A percentile compares a stretch with the other conserved stretches of the same genome.
phyloP scores from a whole-genome alignment of 768 basidiomycete genomes.

The Pleurotus djamor region DNA sequence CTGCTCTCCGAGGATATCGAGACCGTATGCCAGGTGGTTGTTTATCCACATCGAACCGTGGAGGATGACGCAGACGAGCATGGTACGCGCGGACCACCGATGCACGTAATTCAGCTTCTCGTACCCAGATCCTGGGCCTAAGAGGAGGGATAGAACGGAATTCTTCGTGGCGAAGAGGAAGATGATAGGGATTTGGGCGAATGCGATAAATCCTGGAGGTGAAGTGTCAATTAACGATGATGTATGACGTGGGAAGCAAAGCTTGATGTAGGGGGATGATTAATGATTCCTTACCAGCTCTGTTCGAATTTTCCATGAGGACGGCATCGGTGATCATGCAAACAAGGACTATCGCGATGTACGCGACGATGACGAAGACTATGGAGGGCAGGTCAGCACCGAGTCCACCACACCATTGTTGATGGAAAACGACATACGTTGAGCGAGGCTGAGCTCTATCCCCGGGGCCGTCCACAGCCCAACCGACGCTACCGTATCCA shows the following conservation, averaged over 20 bases:
- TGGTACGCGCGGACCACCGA: slow-evolving; percentile 58
- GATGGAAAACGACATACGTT: slow-evolving; percentile 39
- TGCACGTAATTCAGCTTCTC: slow-evolving; percentile 76
- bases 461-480: slow-evolving; percentile 50
- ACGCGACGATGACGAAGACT: slow-evolving; percentile 60
- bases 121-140: slow-evolving; percentile 66
- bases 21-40: slow-evolving; percentile 56
- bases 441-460: slow-evolving; percentile 51
- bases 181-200: slow-evolving; percentile 60
- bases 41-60: slow-evolving; percentile 75
- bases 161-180: slow-evolving; percentile 70
- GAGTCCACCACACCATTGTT: neutral
- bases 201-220: slow-evolving; percentile 44
- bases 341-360: slow-evolving; percentile 50
- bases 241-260: neutral
- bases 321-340: slow-evolving; percentile 64
- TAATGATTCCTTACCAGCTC: slow-evolving; percentile 50
- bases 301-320: slow-evolving; percentile 69
- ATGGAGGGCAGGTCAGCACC: slow-evolving; percentile 9
- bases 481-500: slow-evolving; percentile 29
- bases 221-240: too few relatives aligned
- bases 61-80: slow-evolving; percentile 50
- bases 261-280: neutral
- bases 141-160: slow-evolving; percentile 52
- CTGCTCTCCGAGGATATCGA: slow-evolving; percentile 63